Base-by-base conservation (phyloP, 768 basidiomycete species). In the Cystofilobasidium ferigula region DNA sequence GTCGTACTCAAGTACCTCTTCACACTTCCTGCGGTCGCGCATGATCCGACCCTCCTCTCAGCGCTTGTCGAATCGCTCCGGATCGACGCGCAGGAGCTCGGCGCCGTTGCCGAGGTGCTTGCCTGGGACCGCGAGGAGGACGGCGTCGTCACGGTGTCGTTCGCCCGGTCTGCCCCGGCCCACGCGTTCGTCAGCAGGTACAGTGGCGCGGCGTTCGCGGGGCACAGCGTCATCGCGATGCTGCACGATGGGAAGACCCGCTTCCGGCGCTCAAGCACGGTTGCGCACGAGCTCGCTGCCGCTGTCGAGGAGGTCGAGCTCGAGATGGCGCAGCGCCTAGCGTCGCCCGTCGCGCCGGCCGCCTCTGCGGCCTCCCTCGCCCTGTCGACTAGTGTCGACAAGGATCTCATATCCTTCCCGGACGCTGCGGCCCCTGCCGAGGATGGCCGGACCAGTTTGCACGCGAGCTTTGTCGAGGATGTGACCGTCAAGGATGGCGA, bases 401-500 rank as follows among this genome's bases (percentile, higher is more conserved):
- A 38, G 12, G 54, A 18, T 22, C 16, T 51, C 47, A 35, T 18
- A 7, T n/a, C 16, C 34, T 9, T 10, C 2, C 32, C 16, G 28
- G 62, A 54, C n/a, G 34, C 24, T 1, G 35, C 36, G 22, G 10
- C 22, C 42, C 40, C 38, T 18, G 42, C 22, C 32, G 16, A 34
- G 10, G 28, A 42, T 9, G 10, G 22, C 26, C 43, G 14, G 43
- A 43, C 30, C 24, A 34, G 63, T 1, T 48, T 54, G n/a, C 60
- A 62, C 47, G 51, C 48, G 6, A 24, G 32, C 9, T 68, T 68
- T 34, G 60, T 69, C 47, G 43, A 22, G n/a, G 86, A 89, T 72
- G 79, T 84, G 45, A 89, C 86, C 38, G 84, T 88, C 58, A 78
- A 82, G 5, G 85, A 86, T 70, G 88, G 88, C 0, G 86, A 88